Evolutionary conservation across 2,329 filamentous ascomycete species (phyloP), one percentile per base, ranked within the genome.

Genomic region (Paecilomyces variotii): DNA sequence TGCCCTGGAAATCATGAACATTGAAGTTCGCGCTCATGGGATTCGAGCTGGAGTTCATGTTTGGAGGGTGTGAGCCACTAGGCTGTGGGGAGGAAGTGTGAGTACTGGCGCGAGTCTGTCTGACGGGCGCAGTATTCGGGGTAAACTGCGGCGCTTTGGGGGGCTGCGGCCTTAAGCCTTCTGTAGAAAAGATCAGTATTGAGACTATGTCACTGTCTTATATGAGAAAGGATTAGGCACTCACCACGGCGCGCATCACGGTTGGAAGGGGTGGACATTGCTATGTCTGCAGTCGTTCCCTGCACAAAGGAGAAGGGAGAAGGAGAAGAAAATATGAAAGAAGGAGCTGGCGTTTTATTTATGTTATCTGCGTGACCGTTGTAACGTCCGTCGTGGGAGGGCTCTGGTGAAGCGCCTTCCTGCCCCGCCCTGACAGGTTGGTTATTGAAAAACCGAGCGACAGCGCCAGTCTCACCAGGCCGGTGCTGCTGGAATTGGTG

Each of bases 131-230:
- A 39, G 73, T 75, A 56, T 74, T 72, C 14, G 73, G 73, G 52
- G 74, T 70, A 56, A 75, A 74, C 57, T 74, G 72, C 54, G 75
- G 73, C 39, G 65, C 64, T 61, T 73, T 75, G 1, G 73, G 73
- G 19, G 73, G 72, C 63, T 74, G 71, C 57, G 73, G 39, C n/a
- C 39, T 73, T 63, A 75, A 63, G 55, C 73, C 73, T 67, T 75
- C 73, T 45, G 19, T 45, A 45, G 39, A 45, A 19, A 32, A n/a
- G 5, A 45, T 45, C 39, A 45, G 39, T 45, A 45, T 39, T 6
- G 12, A 9, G 9, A n/a, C n/a, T 39, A 39, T n/a, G 5, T 9
- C 5, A 9, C 19, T 19, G 6, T 19, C 5, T 39, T 39, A 39
- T 35, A 39, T 3, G 35, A 32, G 30, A 10, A 54, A 32, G 54